Percentiles rank a stretch among this genome's conserved stretches.
Conservation (phyloP, 768 basidiomycete species). For the Russula dissimulans region DNA sequence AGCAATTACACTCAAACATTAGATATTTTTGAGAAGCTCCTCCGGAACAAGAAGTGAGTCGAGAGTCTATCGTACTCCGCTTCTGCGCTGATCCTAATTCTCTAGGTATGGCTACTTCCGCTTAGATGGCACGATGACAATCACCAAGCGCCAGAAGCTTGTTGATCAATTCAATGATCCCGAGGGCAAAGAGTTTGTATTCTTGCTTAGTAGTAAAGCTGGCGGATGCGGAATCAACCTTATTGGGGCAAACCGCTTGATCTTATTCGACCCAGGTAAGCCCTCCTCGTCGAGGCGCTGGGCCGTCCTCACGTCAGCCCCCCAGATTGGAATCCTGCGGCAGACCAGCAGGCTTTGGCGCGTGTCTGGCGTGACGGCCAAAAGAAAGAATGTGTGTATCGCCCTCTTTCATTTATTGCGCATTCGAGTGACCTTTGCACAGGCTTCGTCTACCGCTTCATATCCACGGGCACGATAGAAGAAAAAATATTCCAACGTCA, state of each 20-base stretch:
- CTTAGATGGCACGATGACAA: slow-evolving; percentile 91
- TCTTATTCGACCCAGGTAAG: slow-evolving; percentile 88
- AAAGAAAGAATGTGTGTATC: slow-evolving; percentile 89
- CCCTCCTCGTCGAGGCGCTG: background rate
- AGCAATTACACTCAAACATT: slow-evolving; percentile 96
- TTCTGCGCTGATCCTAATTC: slow-evolving; percentile 5
- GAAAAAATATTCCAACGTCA: slow-evolving; percentile 99
- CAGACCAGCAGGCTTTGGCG: slow-evolving; percentile 95
- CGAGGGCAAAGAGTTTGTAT: slow-evolving; percentile 86
- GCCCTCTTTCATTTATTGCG: background rate
- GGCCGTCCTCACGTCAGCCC: background rate
- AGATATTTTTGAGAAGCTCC: slow-evolving; percentile 85
- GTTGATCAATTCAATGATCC: slow-evolving; percentile 96
- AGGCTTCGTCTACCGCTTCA: slow-evolving; percentile 99
- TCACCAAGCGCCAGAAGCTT: slow-evolving; percentile 86
- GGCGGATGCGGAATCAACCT: slow-evolving; percentile 96
- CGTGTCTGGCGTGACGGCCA: slow-evolving; percentile 99
- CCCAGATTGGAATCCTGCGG: slow-evolving; percentile 94
- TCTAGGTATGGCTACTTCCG: slow-evolving; percentile 81
- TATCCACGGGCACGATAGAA: slow-evolving; percentile 93
- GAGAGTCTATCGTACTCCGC: background rate
- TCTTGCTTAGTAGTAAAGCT: slow-evolving; percentile 90
- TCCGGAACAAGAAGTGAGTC: slow-evolving; percentile 71
- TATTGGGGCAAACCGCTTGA: slow-evolving; percentile 92
- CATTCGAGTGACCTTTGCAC: background rate